Conservation (phyloP, 352 stramenopile species). For the Phytophthora sp. region DNA sequence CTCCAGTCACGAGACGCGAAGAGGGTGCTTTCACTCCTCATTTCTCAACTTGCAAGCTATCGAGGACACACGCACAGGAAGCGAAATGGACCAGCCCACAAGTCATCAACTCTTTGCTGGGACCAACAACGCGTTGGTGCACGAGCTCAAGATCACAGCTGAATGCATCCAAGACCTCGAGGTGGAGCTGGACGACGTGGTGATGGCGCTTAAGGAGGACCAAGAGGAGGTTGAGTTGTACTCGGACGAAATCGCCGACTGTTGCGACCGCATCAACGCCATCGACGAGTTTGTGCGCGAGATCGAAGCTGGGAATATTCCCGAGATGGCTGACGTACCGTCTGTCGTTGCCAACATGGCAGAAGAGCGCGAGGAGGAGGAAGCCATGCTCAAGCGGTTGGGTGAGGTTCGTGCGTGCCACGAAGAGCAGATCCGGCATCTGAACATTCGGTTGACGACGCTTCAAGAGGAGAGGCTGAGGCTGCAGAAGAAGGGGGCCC, state of each 20-base stretch:
- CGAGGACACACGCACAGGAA: too few species aligned
- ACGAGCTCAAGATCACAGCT: constrained; percentile 36
- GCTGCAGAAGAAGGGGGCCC: constrained; percentile 39
- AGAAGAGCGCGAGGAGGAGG: constrained; percentile 44
- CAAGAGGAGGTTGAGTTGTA: constrained; percentile 45
- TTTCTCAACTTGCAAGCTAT: too few species aligned
- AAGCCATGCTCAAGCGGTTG: constrained; percentile 36
- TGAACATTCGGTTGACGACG: constrained; percentile 17
- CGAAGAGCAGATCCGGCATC: constrained; percentile 30
- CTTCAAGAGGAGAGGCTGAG: constrained; percentile 34
- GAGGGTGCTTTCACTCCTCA: too few species aligned
- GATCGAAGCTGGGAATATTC: constrained; percentile 35
- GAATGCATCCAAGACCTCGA: constrained; percentile 35
- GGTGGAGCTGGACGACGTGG: constrained; percentile 29
- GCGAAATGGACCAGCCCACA: constrained; percentile 22
- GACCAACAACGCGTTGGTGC: constrained; percentile 36
- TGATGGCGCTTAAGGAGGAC: constrained; percentile 38
- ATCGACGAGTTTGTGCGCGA: constrained; percentile 49
- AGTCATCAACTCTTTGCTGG: constrained; percentile 11
- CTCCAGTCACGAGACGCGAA: too few species aligned
- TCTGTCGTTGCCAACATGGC: constrained; percentile 36
- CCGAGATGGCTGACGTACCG: constrained; percentile 28
- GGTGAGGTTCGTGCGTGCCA: constrained; percentile 30
- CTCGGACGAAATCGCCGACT: constrained; percentile 47
- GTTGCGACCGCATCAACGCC: constrained; percentile 42